phyloP scores from a whole-genome alignment of 805 yeast species.

The Saccharomyces mikatae region DNA sequence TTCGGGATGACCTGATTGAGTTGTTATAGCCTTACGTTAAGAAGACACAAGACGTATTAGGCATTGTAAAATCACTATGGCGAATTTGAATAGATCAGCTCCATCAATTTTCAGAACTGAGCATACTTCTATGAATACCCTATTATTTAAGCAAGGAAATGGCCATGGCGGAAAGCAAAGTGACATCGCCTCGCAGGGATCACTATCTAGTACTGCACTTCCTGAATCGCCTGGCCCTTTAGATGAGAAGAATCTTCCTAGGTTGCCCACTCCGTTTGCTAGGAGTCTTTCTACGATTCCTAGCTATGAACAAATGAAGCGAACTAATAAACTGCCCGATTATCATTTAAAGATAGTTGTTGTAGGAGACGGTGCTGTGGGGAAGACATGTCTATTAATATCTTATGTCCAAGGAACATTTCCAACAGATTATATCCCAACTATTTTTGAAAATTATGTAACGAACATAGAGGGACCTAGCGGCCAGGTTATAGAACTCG shows the following conservation, averaged over 20 bases:
- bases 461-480: slow-evolving; percentile 45
- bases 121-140: not conserved
- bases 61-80: too few relatives aligned
- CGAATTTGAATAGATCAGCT: not conserved
- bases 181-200: not conserved
- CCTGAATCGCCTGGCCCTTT: not conserved
- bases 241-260: not conserved
- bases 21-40: not conserved
- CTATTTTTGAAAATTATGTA: slow-evolving; percentile 73
- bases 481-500: slow-evolving; percentile 52
- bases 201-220: not conserved
- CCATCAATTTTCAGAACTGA: too few relatives aligned
- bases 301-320: slow-evolving; percentile 22
- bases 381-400: slow-evolving; percentile 70
- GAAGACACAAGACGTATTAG: not conserved
- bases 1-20: not conserved
- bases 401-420: slow-evolving; percentile 62
- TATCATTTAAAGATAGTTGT: slow-evolving; percentile 55
- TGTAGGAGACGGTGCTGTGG: slow-evolving; percentile 87
- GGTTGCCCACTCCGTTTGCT: slow-evolving; percentile 17
- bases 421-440: slow-evolving; percentile 70
- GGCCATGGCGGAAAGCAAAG: not conserved
- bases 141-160: not conserved
- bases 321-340: slow-evolving; percentile 26
- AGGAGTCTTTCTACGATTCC: slow-evolving; percentile 22